Conservation (phyloP, 768 basidiomycete genomes). For the Termitomyces heimii region DNA sequence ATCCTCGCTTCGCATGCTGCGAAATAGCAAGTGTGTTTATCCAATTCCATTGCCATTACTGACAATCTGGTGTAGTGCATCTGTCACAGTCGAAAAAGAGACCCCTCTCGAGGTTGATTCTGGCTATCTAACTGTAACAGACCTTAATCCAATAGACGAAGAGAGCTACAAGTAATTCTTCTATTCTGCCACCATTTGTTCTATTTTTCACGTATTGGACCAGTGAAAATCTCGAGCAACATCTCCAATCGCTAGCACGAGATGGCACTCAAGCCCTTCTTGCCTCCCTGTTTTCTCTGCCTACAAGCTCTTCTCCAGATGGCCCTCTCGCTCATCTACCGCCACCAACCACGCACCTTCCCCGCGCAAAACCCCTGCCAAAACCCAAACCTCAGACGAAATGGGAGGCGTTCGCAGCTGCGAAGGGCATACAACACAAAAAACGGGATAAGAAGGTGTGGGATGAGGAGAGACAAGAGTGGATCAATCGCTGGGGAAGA, state of each 20-base stretch:
- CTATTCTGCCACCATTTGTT: not conserved
- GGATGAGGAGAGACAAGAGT: constrained; percentile 94
- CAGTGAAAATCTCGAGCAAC: constrained; percentile 76
- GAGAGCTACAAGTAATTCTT: constrained; percentile 70
- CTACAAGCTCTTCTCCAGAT: constrained; percentile 65
- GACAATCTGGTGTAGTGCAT: constrained; percentile 39
- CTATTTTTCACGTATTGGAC: not conserved
- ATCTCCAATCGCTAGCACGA: constrained; percentile 72
- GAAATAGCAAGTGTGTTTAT: constrained; percentile 49
- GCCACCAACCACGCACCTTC: constrained; percentile 66
- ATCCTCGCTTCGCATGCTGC: constrained; percentile 70
- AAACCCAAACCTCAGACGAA: constrained; percentile 92
- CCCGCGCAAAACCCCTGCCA: constrained; percentile 88
- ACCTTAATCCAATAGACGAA: constrained; percentile 80
- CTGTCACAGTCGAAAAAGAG: constrained; percentile 70
- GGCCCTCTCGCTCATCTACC: constrained; percentile 86
- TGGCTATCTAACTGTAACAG: constrained; percentile 80
- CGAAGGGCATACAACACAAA: constrained; percentile 88
- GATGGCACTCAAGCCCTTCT: constrained; percentile 82
- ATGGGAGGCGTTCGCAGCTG: constrained; percentile 93
- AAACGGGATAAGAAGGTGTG: constrained; percentile 76
- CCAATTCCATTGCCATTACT: not conserved
- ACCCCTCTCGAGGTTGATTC: constrained; percentile 76
- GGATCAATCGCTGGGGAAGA: constrained; percentile 88
- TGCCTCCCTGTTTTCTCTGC: constrained; percentile 75